A percentile compares a stretch with the other conserved stretches of the same genome.
Evolutionary conservation across 176 grass and related monocot species (phyloP).

Genomic region (Luzula sylvatica): DNA sequence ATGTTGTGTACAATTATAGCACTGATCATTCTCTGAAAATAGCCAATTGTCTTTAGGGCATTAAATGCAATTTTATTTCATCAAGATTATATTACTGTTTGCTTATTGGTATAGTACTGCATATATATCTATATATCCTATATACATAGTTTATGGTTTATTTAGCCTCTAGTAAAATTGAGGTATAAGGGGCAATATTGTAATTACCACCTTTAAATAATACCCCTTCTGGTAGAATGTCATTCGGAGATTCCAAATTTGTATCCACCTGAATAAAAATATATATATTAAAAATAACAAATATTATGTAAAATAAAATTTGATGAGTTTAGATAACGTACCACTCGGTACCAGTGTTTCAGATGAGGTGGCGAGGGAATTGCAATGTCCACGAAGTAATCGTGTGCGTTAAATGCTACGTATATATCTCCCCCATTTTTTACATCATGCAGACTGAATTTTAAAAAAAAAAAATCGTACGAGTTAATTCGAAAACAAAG

Average conservation of each 20-base stretch:
- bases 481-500: neutral
- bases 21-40: no score
- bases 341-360: constrained; percentile 73
- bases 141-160: constrained; percentile 20
- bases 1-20: no score
- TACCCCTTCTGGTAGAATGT: constrained; percentile 53
- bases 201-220: constrained; percentile 33
- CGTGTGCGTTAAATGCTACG: constrained; percentile 87
- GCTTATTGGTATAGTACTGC: neutral
- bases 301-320: neutral
- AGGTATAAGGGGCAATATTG: constrained; percentile 67
- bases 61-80: no score
- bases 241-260: constrained; percentile 73
- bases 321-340: constrained; percentile 32
- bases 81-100: no score
- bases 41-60: no score
- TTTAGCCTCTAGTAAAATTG: constrained; percentile 73
- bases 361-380: constrained; percentile 58
- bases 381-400: constrained; percentile 50
- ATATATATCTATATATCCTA: neutral
- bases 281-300: neutral
- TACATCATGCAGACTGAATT: constrained; percentile 69
- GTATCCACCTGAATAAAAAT: constrained; percentile 56
- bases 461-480: constrained; percentile 22
- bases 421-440: constrained; percentile 59